Evolutionary conservation across 2,329 filamentous ascomycete species (phyloP), one percentile per base, ranked within the genome.

Genomic region (Colletotrichum liriopes): DNA sequence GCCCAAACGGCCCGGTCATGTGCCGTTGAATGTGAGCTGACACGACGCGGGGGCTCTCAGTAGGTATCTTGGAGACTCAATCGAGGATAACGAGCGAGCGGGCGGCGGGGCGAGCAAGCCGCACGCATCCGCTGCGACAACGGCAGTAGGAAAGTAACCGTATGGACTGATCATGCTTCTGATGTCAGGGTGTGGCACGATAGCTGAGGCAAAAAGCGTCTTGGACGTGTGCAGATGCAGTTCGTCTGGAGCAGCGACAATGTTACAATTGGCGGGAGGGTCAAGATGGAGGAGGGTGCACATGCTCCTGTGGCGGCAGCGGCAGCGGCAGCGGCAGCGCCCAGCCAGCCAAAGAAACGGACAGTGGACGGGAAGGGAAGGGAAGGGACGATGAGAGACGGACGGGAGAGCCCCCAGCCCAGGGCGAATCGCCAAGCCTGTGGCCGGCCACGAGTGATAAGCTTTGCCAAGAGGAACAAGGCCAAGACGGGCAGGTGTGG

Each of bases 401-500:
- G 61, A 41, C 35, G 60, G 47, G 45, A 58, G 32, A 43, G 26
- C 23, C 14, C 49, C 26, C 12, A 26, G 23, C 29, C 29, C 32
- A 72, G 41, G 55, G 47, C 26, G 12, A 62, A 63, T 62, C 71
- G 67, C 71, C 71, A 73, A 73, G 52, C 45, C 35, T 60, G 18
- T 55, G 61, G 55, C 51, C 61, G 58, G 60, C 78, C 79, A 79
- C 77, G 78, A 77, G 77, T 73, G 77, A 80, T 75, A 81, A 81
- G 80, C 80, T 81, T 81, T 79, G 80, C 80, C 80, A 81, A 81
- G 79, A 65, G 76, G 68, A 72, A 72, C 76, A 59, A 35, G 67
- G 73, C 71, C 73, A 74, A 74, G 73, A 72, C 73, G 73, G 73
- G 71, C 73, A 73, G 64, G 61, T 71, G 72, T 69, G 71, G 74